Percentiles rank a stretch among this genome's conserved stretches.
Conservation (phyloP, 306 rosid genomes). For the Sesbania bispinosa region DNA sequence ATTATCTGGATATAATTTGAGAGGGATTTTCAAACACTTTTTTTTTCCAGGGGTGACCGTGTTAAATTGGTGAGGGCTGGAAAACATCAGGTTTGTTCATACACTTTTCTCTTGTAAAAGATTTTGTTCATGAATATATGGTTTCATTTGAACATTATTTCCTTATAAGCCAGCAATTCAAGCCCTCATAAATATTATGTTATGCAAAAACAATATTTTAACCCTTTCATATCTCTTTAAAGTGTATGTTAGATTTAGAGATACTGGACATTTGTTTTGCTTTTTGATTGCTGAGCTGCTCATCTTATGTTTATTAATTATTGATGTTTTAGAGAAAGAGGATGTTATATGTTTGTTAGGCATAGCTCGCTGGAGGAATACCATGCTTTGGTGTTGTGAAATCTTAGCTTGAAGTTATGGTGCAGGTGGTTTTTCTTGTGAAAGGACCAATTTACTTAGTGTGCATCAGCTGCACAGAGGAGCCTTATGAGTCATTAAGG, state of each 20-base stretch:
- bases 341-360: background rate
- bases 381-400: background rate
- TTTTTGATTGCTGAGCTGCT: constrained; percentile 18
- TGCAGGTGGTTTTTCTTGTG: constrained; percentile 87
- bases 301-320: constrained; percentile 8
- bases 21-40: constrained; percentile 15
- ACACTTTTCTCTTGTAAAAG: constrained; percentile 17
- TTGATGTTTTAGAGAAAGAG: background rate
- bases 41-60: constrained; percentile 66
- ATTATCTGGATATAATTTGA: constrained; percentile 13
- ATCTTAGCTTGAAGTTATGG: constrained; percentile 19
- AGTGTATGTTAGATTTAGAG: constrained; percentile 9
- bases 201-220: constrained; percentile 4
- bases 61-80: constrained; percentile 87
- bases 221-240: background rate
- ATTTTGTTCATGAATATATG: background rate
- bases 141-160: background rate
- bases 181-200: background rate
- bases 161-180: background rate
- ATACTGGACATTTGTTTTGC: background rate
- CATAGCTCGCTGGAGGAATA: background rate
- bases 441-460: constrained; percentile 96
- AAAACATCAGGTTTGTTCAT: constrained; percentile 74
- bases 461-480: constrained; percentile 96
- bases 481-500: constrained; percentile 78